Evolutionary conservation across 306 rosid species (phyloP).

Genomic region (Castanea mollissima): DNA sequence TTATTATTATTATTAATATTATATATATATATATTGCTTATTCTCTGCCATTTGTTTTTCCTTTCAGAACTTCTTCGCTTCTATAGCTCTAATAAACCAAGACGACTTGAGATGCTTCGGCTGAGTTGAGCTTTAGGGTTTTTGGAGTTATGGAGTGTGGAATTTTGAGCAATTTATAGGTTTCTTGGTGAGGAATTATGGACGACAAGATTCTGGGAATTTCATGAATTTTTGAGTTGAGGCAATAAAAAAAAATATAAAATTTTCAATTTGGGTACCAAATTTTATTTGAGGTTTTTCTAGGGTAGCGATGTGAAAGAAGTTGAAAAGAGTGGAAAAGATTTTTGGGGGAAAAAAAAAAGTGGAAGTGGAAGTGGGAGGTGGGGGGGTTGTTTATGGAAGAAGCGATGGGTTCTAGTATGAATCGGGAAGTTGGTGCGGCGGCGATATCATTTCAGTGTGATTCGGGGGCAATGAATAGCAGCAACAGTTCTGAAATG

Average conservation of each 20-base stretch:
- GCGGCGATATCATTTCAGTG: conserved; percentile 65
- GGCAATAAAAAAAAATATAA: too few relatives aligned
- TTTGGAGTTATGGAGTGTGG: too few relatives aligned
- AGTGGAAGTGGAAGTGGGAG: too few relatives aligned
- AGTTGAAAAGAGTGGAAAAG: background rate
- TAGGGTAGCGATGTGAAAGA: background rate
- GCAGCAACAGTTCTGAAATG: conserved; percentile 61
- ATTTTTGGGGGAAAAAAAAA: background rate
- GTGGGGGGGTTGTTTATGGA: too few relatives aligned
- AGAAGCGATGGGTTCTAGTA: conserved; percentile 43
- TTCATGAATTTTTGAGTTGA: background rate
- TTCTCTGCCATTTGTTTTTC: conserved; percentile 28
- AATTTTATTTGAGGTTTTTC: background rate
- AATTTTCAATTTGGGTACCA: background rate
- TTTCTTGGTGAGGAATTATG: too few relatives aligned
- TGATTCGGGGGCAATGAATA: conserved; percentile 57
- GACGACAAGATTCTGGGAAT: too few relatives aligned
- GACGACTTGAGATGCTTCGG: too few relatives aligned
- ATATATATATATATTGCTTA: background rate
- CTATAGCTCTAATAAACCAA: too few relatives aligned
- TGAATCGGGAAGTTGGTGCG: conserved; percentile 50
- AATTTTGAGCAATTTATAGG: too few relatives aligned
- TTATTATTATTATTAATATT: conserved; percentile 33
- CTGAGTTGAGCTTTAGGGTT: too few relatives aligned
- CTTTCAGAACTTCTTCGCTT: conserved; percentile 3